phyloP scores from a whole-genome alignment of 768 basidiomycete species.

The Termitomyces sp. region DNA sequence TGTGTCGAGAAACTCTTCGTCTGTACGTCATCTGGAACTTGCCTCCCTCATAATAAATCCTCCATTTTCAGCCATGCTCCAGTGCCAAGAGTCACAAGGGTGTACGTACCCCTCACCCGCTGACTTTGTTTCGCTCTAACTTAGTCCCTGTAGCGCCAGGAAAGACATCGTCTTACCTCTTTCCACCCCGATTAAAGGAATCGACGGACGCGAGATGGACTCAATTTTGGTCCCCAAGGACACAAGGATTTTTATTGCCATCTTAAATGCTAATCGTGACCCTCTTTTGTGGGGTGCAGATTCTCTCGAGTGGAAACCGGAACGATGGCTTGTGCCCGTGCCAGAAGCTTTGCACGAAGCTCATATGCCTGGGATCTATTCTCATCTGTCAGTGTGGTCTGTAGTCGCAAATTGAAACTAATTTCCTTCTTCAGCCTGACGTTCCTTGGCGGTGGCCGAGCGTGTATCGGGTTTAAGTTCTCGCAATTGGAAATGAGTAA shows the following conservation, averaged over 20 bases:
- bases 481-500: conserved; percentile 3
- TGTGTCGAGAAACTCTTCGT: neutral
- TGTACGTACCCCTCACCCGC: neutral
- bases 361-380: neutral
- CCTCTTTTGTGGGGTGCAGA: neutral
- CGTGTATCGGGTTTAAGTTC: neutral
- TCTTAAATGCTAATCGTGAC: neutral
- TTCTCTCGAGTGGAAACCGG: neutral
- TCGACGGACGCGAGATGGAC: neutral
- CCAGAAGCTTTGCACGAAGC: neutral
- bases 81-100: neutral
- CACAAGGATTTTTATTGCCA: neutral
- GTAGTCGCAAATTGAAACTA: neutral
- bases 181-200: neutral
- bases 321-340: neutral
- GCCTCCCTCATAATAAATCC: neutral
- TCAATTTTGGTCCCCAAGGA: neutral
- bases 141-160: neutral
- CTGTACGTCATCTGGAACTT: neutral
- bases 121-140: no score
- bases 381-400: neutral
- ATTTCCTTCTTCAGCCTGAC: neutral
- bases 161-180: neutral
- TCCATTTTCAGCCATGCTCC: neutral
- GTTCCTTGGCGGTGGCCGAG: neutral